phyloP scores from a whole-genome alignment of 208 protist species.

The Sergeia podlipaevii region DNA sequence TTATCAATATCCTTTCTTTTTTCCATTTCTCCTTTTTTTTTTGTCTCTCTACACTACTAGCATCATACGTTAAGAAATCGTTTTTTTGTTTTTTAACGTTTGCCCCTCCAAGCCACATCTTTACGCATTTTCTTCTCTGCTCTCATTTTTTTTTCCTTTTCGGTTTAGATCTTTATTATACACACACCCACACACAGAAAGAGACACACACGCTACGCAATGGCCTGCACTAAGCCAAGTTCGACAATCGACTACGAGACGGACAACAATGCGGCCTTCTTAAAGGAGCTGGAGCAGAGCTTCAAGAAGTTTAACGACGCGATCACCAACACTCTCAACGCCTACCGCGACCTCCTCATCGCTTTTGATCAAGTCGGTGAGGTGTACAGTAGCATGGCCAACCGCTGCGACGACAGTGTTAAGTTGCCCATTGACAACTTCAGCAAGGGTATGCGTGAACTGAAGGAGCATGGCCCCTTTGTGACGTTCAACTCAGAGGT shows the following conservation, averaged over 20 bases:
- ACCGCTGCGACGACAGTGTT: conserved; percentile 17
- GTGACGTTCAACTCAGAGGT: conserved; percentile 59
- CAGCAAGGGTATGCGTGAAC: conserved; percentile 40
- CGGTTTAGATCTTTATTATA: not conserved
- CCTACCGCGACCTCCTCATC: conserved; percentile 40
- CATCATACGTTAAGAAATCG: not conserved
- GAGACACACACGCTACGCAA: conserved; percentile 14
- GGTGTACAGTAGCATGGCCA: conserved; percentile 44
- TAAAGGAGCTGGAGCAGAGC: conserved; percentile 34
- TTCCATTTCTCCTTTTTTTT: not conserved
- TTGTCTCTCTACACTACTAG: not conserved
- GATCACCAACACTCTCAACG: conserved; percentile 53
- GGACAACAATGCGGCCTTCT: conserved; percentile 29
- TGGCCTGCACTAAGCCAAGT: conserved; percentile 7
- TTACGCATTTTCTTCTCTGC: not conserved
- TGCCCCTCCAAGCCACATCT: not conserved
- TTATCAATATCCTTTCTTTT: not conserved
- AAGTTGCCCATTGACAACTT: conserved; percentile 26
- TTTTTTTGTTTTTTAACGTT: conserved; percentile 9
- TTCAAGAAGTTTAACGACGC: conserved; percentile 45
- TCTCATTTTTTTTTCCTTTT: not conserved
- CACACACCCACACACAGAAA: not conserved
- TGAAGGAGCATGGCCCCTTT: conserved; percentile 55
- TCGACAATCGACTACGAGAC: conserved; percentile 50
- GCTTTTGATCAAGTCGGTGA: conserved; percentile 46